phyloP scores from a whole-genome alignment of 805 yeast genomes.

The Candida railenensis region DNA sequence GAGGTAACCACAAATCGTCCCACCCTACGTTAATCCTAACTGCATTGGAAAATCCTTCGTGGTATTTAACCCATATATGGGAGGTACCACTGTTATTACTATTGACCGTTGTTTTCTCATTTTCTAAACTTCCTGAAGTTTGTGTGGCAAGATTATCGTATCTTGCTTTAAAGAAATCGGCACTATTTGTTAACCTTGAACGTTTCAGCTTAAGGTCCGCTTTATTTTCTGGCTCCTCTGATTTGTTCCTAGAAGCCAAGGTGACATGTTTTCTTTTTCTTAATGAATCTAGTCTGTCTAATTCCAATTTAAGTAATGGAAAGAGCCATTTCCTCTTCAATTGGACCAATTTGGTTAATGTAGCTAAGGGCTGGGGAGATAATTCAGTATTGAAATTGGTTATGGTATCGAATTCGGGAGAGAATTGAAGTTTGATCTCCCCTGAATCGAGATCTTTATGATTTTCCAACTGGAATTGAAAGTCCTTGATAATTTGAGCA shows the following conservation, averaged over 20 bases:
- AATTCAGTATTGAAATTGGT: slow-evolving; percentile 21
- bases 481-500: slow-evolving; percentile 34
- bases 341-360: slow-evolving; percentile 22
- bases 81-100: slow-evolving; percentile 32
- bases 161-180: slow-evolving; percentile 38
- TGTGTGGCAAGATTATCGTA: slow-evolving; percentile 35
- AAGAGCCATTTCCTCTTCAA: slow-evolving; percentile 31
- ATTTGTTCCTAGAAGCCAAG: neutral
- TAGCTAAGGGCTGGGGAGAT: slow-evolving; percentile 13
- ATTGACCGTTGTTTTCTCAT: slow-evolving; percentile 7
- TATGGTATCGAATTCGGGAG: slow-evolving; percentile 37
- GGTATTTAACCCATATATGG: slow-evolving; percentile 79
- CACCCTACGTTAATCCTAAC: slow-evolving; percentile 82
- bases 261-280: slow-evolving; percentile 11
- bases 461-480: slow-evolving; percentile 40
- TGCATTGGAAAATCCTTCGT: slow-evolving; percentile 91
- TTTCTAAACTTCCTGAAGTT: slow-evolving; percentile 9
- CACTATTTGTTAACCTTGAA: slow-evolving; percentile 27
- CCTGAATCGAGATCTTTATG: slow-evolving; percentile 34
- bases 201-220: slow-evolving; percentile 16
- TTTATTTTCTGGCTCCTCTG: slow-evolving; percentile 9
- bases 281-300: slow-evolving; percentile 19
- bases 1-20: slow-evolving; percentile 56
- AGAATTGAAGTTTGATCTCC: slow-evolving; percentile 22
- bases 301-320: slow-evolving; percentile 34